These are phyloP conservation scores for Senecio squalidus DNA, from an alignment of 140 eudicot genomes.

Conservation along the genomic window DNA sequence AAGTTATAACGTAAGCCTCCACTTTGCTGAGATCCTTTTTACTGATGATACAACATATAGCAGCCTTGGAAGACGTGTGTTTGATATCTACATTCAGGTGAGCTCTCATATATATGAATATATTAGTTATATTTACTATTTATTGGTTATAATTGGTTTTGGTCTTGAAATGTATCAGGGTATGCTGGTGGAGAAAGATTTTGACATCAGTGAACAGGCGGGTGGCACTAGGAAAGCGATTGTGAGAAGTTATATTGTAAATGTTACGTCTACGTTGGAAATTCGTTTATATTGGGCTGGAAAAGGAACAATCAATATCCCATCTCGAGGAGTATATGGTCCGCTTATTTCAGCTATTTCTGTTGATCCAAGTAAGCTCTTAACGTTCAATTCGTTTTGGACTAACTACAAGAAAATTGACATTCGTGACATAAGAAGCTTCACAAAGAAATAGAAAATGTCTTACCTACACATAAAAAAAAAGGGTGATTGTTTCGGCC, in stretches of 20 bases:
- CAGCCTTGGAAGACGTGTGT: conserved; percentile 68
- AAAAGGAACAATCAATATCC: conserved; percentile 60
- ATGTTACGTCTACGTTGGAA: conserved; percentile 35
- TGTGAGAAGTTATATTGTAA: conserved; percentile 9
- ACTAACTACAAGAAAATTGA: too few relatives aligned
- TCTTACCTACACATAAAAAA: too few relatives aligned
- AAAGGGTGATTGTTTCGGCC: too few relatives aligned
- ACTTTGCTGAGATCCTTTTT: conserved; percentile 67
- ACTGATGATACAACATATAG: conserved; percentile 34
- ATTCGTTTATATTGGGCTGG: conserved; percentile 53
- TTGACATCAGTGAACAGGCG: conserved; percentile 49
- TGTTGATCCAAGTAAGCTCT: conserved; percentile 37
- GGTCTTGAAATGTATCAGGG: conserved; percentile 27
- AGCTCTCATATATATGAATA: not conserved
- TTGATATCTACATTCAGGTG: conserved; percentile 71
- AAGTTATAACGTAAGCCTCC: conserved; percentile 54
- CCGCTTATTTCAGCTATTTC: conserved; percentile 76
- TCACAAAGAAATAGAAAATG: too few relatives aligned
- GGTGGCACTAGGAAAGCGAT: conserved; percentile 38
- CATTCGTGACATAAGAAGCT: too few relatives aligned
- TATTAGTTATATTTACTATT: not conserved
- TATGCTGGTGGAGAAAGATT: conserved; percentile 27
- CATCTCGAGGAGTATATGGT: conserved; percentile 54
- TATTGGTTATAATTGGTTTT: not conserved
- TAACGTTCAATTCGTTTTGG: not conserved